A percentile compares a stretch with the other conserved stretches of the same genome.
These are phyloP conservation scores for Manihot esculenta DNA, from an alignment of 441 rosid species.

Conservation along the genomic window DNA sequence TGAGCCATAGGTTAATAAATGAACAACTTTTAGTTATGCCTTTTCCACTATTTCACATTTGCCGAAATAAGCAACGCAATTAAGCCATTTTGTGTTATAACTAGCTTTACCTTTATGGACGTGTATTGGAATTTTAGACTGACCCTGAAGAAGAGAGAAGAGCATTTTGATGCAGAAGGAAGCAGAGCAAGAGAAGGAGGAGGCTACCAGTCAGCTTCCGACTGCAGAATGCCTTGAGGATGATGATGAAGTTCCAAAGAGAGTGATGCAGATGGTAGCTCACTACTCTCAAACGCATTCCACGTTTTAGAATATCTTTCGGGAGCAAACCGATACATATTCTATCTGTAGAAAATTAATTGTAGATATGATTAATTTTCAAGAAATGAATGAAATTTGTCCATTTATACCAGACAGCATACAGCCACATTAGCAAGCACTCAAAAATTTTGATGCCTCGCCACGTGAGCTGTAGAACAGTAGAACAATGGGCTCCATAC, in stretches of 20 bases:
- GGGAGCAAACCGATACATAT: neutral
- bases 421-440: neutral
- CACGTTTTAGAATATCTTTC: neutral
- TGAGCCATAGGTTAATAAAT: neutral
- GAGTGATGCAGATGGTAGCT: neutral
- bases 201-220: conserved; percentile 57
- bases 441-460: neutral
- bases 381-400: conserved; percentile 9
- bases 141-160: conserved; percentile 93
- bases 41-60: neutral
- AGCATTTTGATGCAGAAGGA: conserved; percentile 78
- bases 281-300: conserved; percentile 2
- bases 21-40: too few species aligned
- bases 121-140: conserved; percentile 40
- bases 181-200: conserved; percentile 73
- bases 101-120: neutral
- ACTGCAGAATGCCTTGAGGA: conserved; percentile 94
- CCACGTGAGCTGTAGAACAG: neutral
- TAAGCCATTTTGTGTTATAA: neutral
- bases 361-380: conserved; percentile 23
- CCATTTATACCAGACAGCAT: neutral
- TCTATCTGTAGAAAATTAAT: conserved; percentile 15
- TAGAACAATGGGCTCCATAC: neutral
- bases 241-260: conserved; percentile 32
- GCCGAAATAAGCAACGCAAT: neutral